Evolutionary conservation across 2,329 filamentous ascomycete species (phyloP).

Genomic region (Fusarium penzigii): DNA sequence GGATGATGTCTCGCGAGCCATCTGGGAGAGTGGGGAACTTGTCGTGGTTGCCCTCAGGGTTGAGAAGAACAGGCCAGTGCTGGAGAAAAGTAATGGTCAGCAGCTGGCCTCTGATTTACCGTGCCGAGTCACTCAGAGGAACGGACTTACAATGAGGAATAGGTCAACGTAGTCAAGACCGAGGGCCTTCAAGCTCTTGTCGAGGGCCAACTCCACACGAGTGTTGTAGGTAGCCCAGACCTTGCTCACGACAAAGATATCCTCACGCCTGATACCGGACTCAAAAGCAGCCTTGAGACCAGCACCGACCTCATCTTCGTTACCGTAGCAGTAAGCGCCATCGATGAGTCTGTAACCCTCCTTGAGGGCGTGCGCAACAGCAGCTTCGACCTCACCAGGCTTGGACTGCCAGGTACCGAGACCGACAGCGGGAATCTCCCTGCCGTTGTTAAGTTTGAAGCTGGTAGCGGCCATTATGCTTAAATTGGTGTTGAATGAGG

Average conservation of each 20-base stretch:
- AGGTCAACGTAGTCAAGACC: slow-evolving; percentile 82
- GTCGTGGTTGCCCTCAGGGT: slow-evolving; percentile 74
- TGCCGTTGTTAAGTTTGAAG: slow-evolving; percentile 66
- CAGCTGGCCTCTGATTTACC: neutral
- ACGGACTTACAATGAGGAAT: slow-evolving; percentile 60
- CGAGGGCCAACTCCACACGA: slow-evolving; percentile 66
- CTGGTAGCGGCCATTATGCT: slow-evolving; percentile 52
- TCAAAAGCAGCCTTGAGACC: slow-evolving; percentile 73
- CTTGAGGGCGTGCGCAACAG: slow-evolving; percentile 60
- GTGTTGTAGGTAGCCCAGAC: slow-evolving; percentile 81
- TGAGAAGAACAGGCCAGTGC: slow-evolving; percentile 84
- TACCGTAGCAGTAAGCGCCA: slow-evolving; percentile 75
- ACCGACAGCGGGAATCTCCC: slow-evolving; percentile 63
- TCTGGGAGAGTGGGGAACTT: slow-evolving; percentile 74
- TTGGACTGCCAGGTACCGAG: slow-evolving; percentile 69
- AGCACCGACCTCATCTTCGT: slow-evolving; percentile 80
- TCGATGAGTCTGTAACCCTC: slow-evolving; percentile 64
- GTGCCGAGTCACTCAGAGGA: neutral
- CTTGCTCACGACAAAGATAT: slow-evolving; percentile 84
- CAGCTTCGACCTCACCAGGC: slow-evolving; percentile 57
- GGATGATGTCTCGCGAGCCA: slow-evolving; percentile 72
- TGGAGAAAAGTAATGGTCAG: slow-evolving; percentile 16
- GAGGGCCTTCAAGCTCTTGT: slow-evolving; percentile 71
- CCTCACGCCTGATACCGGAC: slow-evolving; percentile 71
- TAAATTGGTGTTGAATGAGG: slow-evolving; percentile 1